These are phyloP conservation scores for Mentha longifolia DNA, from an alignment of 257 asterid species.

Conservation along the genomic window DNA sequence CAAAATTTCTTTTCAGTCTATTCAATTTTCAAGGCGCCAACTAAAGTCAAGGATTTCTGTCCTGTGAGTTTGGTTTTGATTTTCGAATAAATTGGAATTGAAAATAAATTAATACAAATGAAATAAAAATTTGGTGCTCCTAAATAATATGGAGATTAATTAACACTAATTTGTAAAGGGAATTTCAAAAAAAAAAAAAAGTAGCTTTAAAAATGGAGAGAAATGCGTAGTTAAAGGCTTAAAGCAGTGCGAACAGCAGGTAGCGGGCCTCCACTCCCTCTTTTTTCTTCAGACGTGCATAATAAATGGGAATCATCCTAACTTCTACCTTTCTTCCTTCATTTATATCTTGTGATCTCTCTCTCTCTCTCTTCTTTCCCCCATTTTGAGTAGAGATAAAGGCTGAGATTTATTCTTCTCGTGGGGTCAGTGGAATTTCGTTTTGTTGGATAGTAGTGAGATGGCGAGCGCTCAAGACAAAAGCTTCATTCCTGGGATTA, in stretches of 20 bases:
- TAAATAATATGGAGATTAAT: no score
- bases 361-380: not conserved
- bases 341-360: constrained; percentile 9
- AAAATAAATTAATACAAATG: no score
- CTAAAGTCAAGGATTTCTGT: not conserved
- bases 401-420: not conserved
- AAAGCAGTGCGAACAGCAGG: not conserved
- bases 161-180: no score
- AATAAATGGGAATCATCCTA: constrained; percentile 6
- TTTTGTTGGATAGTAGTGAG: not conserved
- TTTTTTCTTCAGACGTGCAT: not conserved
- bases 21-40: not conserved
- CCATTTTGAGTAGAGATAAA: not conserved
- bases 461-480: constrained; percentile 30
- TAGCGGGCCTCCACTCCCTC: not conserved
- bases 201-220: not conserved
- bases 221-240: not conserved
- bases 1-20: not conserved
- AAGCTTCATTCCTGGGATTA: constrained; percentile 8
- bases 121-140: no score
- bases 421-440: constrained; percentile 7
- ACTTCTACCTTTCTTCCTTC: constrained; percentile 24
- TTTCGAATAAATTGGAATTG: not conserved
- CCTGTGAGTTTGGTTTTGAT: not conserved
- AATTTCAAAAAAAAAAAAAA: no score